Evolutionary conservation across 1,284 basidiomycete genomes (phyloP).

Genomic region (Xerocomus amazonicus): DNA sequence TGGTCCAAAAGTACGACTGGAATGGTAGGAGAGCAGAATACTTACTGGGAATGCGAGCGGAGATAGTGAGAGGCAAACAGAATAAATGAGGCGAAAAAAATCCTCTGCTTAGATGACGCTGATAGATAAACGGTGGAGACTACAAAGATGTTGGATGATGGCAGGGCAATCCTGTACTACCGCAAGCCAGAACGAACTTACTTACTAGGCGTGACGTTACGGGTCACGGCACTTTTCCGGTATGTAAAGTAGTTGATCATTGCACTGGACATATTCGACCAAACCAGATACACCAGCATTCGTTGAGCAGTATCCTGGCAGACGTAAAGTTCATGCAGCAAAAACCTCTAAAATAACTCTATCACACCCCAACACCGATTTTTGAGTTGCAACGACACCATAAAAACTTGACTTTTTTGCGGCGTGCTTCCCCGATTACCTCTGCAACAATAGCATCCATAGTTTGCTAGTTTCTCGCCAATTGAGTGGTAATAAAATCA

Average conservation of each 20-base stretch:
- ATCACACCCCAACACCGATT: background rate
- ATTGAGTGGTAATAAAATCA: too few species aligned
- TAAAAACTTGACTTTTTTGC: background rate
- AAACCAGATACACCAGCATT: background rate
- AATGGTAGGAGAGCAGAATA: slow-evolving; percentile 7
- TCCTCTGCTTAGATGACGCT: slow-evolving; percentile 6
- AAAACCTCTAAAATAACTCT: background rate
- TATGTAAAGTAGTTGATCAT: slow-evolving; percentile 34
- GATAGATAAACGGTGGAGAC: slow-evolving; percentile 10
- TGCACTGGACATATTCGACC: slow-evolving; percentile 23
- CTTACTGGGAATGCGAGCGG: slow-evolving; percentile 11
- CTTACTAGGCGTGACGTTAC: slow-evolving; percentile 36
- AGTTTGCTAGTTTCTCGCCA: too few species aligned
- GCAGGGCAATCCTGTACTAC: slow-evolving; percentile 32
- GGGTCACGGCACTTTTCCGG: slow-evolving; percentile 31
- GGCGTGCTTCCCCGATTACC: background rate
- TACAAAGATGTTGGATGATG: slow-evolving; percentile 28
- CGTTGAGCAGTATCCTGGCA: background rate
- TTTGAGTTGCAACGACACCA: background rate
- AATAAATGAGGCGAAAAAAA: slow-evolving; percentile 12
- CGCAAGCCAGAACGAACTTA: slow-evolving; percentile 33
- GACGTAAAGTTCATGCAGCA: background rate
- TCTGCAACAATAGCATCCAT: background rate
- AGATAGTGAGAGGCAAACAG: slow-evolving; percentile 6
- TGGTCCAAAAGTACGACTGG: slow-evolving; percentile 8